Evolutionary conservation across 805 yeast genomes (phyloP).

Genomic region (Yarrowia phangngaensis): DNA sequence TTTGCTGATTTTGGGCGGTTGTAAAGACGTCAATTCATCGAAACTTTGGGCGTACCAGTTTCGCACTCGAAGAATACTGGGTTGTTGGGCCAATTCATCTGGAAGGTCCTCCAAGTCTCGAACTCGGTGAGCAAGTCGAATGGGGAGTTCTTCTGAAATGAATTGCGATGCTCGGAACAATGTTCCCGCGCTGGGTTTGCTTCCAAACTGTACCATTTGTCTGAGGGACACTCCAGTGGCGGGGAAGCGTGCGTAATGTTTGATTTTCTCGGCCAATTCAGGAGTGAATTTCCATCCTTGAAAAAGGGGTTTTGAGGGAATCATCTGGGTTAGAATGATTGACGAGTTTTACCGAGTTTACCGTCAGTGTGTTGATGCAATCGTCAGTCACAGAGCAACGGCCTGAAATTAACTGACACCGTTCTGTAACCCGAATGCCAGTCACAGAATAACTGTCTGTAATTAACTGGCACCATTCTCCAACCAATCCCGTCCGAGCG

Average conservation of each 20-base stretch:
- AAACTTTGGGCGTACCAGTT: slow-evolving; percentile 92
- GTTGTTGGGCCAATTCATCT: slow-evolving; percentile 64
- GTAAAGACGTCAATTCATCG: slow-evolving; percentile 64
- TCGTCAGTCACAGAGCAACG: no score
- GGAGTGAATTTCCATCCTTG: slow-evolving; percentile 40
- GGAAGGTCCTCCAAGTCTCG: slow-evolving; percentile 81
- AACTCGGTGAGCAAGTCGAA: slow-evolving; percentile 79
- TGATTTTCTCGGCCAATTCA: slow-evolving; percentile 52
- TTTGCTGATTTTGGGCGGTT: slow-evolving; percentile 51
- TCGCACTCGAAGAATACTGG: slow-evolving; percentile 68
- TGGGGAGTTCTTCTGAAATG: slow-evolving; percentile 80
- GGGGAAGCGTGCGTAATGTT: slow-evolving; percentile 64
- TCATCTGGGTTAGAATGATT: slow-evolving; percentile 1
- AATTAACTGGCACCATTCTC: no score
- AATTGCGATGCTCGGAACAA: slow-evolving; percentile 80
- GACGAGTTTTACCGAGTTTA: background rate
- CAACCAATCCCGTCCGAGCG: no score
- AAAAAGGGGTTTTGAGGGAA: slow-evolving; percentile 9
- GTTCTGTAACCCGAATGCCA: no score
- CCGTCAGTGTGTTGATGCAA: no score
- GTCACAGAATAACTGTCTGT: no score
- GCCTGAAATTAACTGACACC: no score
- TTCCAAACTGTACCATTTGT: slow-evolving; percentile 91
- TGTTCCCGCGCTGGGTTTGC: slow-evolving; percentile 70
- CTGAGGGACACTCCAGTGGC: slow-evolving; percentile 80